These are phyloP conservation scores for Myxozyma mucilagina DNA, from an alignment of 805 yeast genomes.

Conservation along the genomic window DNA sequence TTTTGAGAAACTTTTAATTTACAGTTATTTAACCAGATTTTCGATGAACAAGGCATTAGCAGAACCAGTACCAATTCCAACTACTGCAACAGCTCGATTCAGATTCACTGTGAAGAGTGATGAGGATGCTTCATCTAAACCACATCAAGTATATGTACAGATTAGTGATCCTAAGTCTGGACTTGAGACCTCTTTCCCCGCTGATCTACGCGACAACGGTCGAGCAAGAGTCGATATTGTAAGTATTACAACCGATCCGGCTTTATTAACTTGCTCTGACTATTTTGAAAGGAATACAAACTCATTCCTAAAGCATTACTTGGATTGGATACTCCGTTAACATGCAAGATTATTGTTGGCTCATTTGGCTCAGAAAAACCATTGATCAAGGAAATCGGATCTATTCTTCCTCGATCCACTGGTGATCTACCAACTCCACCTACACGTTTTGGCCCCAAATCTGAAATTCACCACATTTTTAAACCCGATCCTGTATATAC, in stretches of 20 bases:
- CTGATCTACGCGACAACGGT: slow-evolving; percentile 40
- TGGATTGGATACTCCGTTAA: slow-evolving; percentile 32
- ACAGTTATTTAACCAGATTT: slow-evolving; percentile 6
- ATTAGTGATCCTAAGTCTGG: slow-evolving; percentile 34
- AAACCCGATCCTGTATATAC: slow-evolving; percentile 55
- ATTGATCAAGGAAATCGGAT: slow-evolving; percentile 17
- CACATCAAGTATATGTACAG: slow-evolving; percentile 38
- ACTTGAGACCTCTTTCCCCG: slow-evolving; percentile 37
- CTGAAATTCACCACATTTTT: slow-evolving; percentile 68
- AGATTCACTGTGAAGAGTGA: slow-evolving; percentile 14
- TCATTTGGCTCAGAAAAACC: slow-evolving; percentile 36
- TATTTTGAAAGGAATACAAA: slow-evolving; percentile 30
- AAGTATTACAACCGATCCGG: neutral
- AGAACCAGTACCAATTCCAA: slow-evolving; percentile 8
- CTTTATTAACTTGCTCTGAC: neutral
- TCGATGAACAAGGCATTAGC: neutral
- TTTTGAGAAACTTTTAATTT: neutral
- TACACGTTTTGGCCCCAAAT: slow-evolving; percentile 44
- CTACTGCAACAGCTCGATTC: slow-evolving; percentile 17
- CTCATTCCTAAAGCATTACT: slow-evolving; percentile 39
- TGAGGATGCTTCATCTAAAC: slow-evolving; percentile 1
- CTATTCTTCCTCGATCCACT: slow-evolving; percentile 32
- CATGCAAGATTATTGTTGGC: slow-evolving; percentile 36
- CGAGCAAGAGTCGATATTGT: slow-evolving; percentile 40
- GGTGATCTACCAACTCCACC: slow-evolving; percentile 5